Percentiles rank a stretch among this genome's conserved stretches.
Conservation (phyloP, 2,329 filamentous ascomycete species). For the Ploettnerulaceae sp. region DNA sequence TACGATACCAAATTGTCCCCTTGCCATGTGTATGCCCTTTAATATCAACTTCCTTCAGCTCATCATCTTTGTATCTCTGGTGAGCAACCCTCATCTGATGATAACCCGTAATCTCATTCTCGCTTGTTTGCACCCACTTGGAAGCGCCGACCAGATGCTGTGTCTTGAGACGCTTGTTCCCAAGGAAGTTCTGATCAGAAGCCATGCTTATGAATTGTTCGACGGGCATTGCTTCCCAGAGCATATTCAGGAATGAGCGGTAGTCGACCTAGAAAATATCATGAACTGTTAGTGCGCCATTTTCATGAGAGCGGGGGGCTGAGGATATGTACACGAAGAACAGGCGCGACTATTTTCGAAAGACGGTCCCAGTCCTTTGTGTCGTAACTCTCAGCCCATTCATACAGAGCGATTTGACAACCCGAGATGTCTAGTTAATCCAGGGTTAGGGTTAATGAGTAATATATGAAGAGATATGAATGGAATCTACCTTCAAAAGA, state of each 20-base stretch:
- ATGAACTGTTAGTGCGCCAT: too few species aligned
- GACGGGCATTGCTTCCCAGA: conserved; percentile 56
- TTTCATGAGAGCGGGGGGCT: too few species aligned
- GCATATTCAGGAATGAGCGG: conserved; percentile 52
- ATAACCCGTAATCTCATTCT: conserved; percentile 53
- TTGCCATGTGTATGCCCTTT: conserved; percentile 28
- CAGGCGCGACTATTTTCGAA: conserved; percentile 25
- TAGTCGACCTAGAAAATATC: too few species aligned
- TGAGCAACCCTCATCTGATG: conserved; percentile 28
- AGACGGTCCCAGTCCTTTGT: conserved; percentile 39
- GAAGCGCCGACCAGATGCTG: conserved; percentile 60
- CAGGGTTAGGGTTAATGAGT: too few species aligned
- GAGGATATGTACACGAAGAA: conserved; percentile 54
- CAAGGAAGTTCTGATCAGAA: conserved; percentile 51
- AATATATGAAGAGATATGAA: too few species aligned
- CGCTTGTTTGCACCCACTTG: conserved; percentile 53
- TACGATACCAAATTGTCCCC: conserved; percentile 29
- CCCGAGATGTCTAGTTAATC: too few species aligned
- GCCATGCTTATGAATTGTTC: conserved; percentile 59
- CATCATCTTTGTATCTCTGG: conserved; percentile 20
- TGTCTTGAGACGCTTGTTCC: conserved; percentile 56
- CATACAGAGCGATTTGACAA: too few species aligned
- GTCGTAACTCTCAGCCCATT: conserved; percentile 64
- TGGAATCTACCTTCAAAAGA: too few species aligned
- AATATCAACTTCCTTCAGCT: conserved; percentile 21